Base-by-base conservation (phyloP, 345 rosid species). In the Corymbia maculata region DNA sequence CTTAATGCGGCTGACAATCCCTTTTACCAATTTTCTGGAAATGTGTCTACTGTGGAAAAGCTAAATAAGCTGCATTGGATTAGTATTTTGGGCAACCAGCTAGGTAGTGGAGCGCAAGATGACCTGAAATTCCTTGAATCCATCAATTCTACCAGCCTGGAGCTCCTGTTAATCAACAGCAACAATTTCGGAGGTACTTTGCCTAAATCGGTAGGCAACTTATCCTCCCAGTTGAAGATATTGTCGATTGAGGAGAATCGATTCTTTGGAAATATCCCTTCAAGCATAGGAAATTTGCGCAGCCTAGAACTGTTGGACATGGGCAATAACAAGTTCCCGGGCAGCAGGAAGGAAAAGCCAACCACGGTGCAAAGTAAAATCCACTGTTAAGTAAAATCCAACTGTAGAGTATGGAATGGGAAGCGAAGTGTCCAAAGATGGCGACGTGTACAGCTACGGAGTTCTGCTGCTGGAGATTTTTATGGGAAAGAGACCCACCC, bases 111-210 rank as follows among this genome's bases (percentile, higher is more conserved):
- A 13, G 89, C 19, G 3, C 2, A 52, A 7, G 51, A 86, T 51
- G 92, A 88, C 66, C 49, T 89, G 61, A 47, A n/a, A 11, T 91
- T 88, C 52, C 19, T 88, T 10, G 59, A 28, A 9, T n/a, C 88
- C 7, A 16, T 88, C 26, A 87, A 89, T 42, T 36, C 80, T 79
- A 85, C 53, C 30, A 53, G 61, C 21, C 42, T 89, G 44, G 6
- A 11, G 61, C 8, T 42, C 10, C n/a, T 85, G 53, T 32, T 7
- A 1, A 32, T 55, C 36, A 19, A 3, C 8, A 6, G 1, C 8
- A 88, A 88, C 68, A 86, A 87, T 50, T 86, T 88, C 8, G 86
- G 80, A 26, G 90, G 91, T 6, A 59, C 52, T 32, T 51, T 87
- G n/a, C 90, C 89, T 4, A 13, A 42, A n/a, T 44, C 88, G 6